These are phyloP conservation scores for Pythium coloratum DNA, from an alignment of 352 stramenopile genomes.

Conservation along the genomic window DNA sequence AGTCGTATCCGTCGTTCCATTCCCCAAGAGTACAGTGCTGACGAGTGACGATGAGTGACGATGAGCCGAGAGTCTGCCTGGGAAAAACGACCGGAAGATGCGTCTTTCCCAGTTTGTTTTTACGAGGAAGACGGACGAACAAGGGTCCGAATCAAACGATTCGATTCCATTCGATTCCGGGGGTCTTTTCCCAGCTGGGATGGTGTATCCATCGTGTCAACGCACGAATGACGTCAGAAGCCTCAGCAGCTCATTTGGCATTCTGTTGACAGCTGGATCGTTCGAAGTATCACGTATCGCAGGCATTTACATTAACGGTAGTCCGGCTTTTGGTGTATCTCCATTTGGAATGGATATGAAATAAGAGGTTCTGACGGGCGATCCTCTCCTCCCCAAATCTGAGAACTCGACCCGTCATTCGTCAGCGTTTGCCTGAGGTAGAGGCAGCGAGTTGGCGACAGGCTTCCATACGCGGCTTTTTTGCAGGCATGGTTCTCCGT, in stretches of 20 bases:
- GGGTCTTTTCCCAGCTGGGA: background rate
- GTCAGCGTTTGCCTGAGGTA: background rate
- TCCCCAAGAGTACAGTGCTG: no score
- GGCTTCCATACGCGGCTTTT: no score
- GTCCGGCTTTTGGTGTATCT: no score
- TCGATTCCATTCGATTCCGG: background rate
- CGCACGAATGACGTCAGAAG: background rate
- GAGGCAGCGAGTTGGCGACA: no score
- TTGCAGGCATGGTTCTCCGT: no score
- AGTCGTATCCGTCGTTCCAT: background rate
- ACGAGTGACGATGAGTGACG: no score
- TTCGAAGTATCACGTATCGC: background rate
- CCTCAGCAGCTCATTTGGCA: background rate
- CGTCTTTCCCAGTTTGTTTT: background rate
- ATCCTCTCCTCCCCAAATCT: background rate
- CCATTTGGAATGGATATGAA: background rate
- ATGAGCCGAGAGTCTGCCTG: no score
- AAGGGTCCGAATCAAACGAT: background rate
- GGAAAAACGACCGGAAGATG: no score
- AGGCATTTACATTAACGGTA: background rate
- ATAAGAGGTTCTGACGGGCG: background rate
- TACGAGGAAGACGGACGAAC: background rate
- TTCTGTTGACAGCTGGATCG: slow-evolving; percentile 2
- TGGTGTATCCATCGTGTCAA: slow-evolving; percentile 2
- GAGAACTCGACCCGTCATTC: background rate